phyloP scores from a whole-genome alignment of 495 filamentous ascomycete genomes.

The Aspergillus cavernicola region DNA sequence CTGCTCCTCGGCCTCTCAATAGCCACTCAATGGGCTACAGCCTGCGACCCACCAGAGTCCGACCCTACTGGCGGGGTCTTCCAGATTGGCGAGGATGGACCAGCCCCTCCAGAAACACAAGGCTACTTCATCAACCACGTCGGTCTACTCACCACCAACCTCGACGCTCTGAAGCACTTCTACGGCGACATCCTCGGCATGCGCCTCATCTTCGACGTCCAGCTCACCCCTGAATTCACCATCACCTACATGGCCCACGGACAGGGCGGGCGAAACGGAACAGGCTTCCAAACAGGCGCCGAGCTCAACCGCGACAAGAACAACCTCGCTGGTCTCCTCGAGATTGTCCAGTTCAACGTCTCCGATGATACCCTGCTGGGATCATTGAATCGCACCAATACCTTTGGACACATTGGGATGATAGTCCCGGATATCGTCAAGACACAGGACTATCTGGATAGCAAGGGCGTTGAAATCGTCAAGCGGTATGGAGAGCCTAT shows the following conservation, averaged over 20 bases:
- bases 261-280: slow-evolving; percentile 6
- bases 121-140: slow-evolving; percentile 10
- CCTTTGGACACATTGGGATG: slow-evolving; percentile 4
- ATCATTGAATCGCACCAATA: slow-evolving; percentile 1
- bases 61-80: background rate
- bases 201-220: slow-evolving; percentile 6
- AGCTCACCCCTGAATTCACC: slow-evolving; percentile 2
- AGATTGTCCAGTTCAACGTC: slow-evolving; percentile 4
- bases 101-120: slow-evolving; percentile 4
- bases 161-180: slow-evolving; percentile 1
- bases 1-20: background rate
- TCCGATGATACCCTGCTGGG: slow-evolving; percentile 3
- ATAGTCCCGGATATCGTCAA: slow-evolving; percentile 9
- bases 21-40: background rate
- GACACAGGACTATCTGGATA: slow-evolving; percentile 4
- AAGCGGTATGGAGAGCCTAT: slow-evolving; percentile 3
- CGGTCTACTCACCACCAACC: slow-evolving; percentile 8
- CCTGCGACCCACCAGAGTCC: background rate
- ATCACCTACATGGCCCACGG: slow-evolving; percentile 7
- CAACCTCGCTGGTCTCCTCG: slow-evolving; percentile 7
- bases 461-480: background rate
- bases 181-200: slow-evolving; percentile 7
- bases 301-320: slow-evolving; percentile 4
- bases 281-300: slow-evolving; percentile 5
- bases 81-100: slow-evolving; percentile 4